Evolutionary conservation across 202 grass and related monocot species (phyloP), one percentile per base, ranked within the genome.

Genomic region (Setaria viridis): DNA sequence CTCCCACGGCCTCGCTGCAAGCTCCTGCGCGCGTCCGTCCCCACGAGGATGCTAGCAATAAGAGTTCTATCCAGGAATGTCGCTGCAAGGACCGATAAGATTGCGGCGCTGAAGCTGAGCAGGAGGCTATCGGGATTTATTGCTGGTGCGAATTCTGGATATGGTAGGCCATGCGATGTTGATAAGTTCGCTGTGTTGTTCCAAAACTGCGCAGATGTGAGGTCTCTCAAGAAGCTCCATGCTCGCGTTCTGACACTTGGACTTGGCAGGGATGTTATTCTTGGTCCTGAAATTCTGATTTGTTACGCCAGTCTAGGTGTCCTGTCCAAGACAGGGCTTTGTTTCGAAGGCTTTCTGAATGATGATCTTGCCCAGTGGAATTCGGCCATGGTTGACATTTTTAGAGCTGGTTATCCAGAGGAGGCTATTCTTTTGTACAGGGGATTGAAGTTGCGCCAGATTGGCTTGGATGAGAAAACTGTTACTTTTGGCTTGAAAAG

Each of bases 401-500:
- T 89, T 47, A 89, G 91, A 78, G 87, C 80, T 78, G 80, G 87
- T 80, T 81, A 73, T 81, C 25, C 67, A 51, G 81, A 87, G 58
- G 87, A 92, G 77, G 84, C 60, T 81, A 83, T 87, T 81, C 7
- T 56, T 76, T 78, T 92, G 78, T 89, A 92, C n/a, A 80, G 50
- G 41, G 79, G 65, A 30, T 53, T 89, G 37, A 92, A 84, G 85
- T 46, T 53, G 72, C 16, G 19, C 5, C 63, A 42, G 29, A 57
- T 87, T 78, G 25, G 65, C 51, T 49, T 92, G 45, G 77, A 85
- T 67, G 88, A 55, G 51, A 89, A 86, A 87, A 50, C 58, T 55
- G 50, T 92, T 87, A 89, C 81, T 65, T 92, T 92, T 78, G 80
- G 81, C 76, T 85, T 92, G 77, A 92, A 92, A 67, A 87, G 87